Percentiles rank a stretch among this genome's conserved stretches.
These are phyloP conservation scores for Penicillium chermesinum DNA, from an alignment of 495 filamentous ascomycete genomes.

Conservation along the genomic window DNA sequence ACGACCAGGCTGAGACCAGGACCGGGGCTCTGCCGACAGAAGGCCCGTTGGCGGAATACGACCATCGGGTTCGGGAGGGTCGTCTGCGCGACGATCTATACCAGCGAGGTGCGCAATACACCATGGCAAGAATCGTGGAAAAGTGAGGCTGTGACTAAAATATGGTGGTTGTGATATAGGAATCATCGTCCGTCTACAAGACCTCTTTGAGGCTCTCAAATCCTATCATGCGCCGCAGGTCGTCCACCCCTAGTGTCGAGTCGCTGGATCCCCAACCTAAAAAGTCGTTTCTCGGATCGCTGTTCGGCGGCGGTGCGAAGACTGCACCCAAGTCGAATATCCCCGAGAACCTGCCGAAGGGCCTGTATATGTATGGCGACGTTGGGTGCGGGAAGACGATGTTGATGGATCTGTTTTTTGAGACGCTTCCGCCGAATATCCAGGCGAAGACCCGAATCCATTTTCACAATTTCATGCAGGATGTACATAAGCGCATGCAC, in stretches of 20 bases:
- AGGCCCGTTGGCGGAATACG: slow-evolving; percentile 85
- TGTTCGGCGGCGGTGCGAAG: slow-evolving; percentile 52
- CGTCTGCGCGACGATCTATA: slow-evolving; percentile 80
- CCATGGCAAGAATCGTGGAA: not conserved
- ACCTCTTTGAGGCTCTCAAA: slow-evolving; percentile 78
- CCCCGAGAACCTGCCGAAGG: slow-evolving; percentile 71
- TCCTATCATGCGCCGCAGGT: slow-evolving; percentile 68
- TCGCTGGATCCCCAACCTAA: slow-evolving; percentile 39
- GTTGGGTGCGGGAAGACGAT: slow-evolving; percentile 99
- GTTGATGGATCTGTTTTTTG: slow-evolving; percentile 99
- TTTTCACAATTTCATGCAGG: slow-evolving; percentile 99
- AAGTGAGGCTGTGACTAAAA: not conserved
- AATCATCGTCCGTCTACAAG: slow-evolving; percentile 82
- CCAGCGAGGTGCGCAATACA: slow-evolving; percentile 64
- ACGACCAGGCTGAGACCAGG: slow-evolving; percentile 8
- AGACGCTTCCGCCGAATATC: slow-evolving; percentile 80
- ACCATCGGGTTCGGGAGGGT: slow-evolving; percentile 66
- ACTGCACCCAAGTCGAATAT: slow-evolving; percentile 44
- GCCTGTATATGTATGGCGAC: slow-evolving; percentile 93
- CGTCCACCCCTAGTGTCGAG: slow-evolving; percentile 62
- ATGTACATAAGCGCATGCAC: slow-evolving; percentile 90
- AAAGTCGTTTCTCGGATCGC: slow-evolving; percentile 63
- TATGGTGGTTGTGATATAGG: slow-evolving; percentile 35
- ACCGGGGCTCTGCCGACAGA: slow-evolving; percentile 16
- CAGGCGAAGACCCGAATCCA: slow-evolving; percentile 88